Evolutionary conservation across 345 rosid species (phyloP), one percentile per base, ranked within the genome.

Genomic region (Brassica nigra): DNA sequence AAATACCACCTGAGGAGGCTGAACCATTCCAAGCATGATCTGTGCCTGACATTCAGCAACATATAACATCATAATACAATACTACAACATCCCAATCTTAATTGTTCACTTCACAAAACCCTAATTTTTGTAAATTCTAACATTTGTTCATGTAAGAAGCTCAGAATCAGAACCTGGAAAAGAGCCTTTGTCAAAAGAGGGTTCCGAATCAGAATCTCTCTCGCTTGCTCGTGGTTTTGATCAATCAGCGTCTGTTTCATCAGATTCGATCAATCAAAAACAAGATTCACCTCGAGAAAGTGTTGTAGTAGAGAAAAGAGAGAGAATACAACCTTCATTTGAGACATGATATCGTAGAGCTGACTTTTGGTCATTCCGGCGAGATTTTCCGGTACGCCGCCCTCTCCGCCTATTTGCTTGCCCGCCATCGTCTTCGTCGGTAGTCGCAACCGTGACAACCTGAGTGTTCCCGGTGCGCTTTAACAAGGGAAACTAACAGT

Each of bases 1-100:
- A 52, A 65, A 80, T 87, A 95, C 99, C 90, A 66, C 88, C 89
- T 88, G 97, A 71, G 96, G 92, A 52, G 98, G 96, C 81, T 91
- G 95, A 71, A 95, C 92, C 99, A 95, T 95, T 83, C 99, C 99
- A 42, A 95, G 95, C 99, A 95, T 95, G 80, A 95, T 91, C 75
- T 95, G 98, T 76, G 99, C 99, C 98, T 93, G 84, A 7, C 34
- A 77, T 72, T 66, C 29, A 74, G 64, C 66, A 74, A 31, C 30
- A 36, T 9, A 68, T 49, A 68, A 1, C 77, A 66, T 66, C 62
- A 71, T 49, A 42, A 42, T 33, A 33, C 6, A 33, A 39, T n/a
- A 49, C 18, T n/a, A 49, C 18, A n/a, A 49, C 18, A 49, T 49
- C 18, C 18, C 18, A 49, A 47, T 14, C 49, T 14, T 42, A 42